Evolutionary conservation across 2,329 filamentous ascomycete species (phyloP).

Genomic region (Fusarium anguioides): DNA sequence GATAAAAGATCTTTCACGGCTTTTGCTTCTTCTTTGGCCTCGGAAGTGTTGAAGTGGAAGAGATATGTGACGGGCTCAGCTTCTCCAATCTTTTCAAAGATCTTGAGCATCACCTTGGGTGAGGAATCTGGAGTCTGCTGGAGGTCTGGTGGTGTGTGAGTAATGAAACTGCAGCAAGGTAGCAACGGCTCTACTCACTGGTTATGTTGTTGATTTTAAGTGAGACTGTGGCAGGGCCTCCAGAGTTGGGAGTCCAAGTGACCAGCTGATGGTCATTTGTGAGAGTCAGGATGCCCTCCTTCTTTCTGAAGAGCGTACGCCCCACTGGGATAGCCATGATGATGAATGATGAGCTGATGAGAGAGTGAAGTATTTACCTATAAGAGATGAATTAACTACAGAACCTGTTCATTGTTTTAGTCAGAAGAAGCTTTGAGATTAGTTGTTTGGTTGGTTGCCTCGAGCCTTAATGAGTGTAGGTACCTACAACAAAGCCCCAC

Average conservation of each 20-base stretch:
- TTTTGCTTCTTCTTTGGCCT: conserved; percentile 86
- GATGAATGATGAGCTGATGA: neutral
- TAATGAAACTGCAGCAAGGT: neutral
- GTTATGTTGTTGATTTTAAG: conserved; percentile 81
- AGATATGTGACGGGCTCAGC: conserved; percentile 77
- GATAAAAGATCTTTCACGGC: conserved; percentile 85
- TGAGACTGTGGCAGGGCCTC: conserved; percentile 72
- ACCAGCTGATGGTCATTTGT: conserved; percentile 78
- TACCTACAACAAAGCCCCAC: conserved; percentile 7
- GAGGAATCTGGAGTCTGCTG: conserved; percentile 93
- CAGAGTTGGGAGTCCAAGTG: conserved; percentile 80
- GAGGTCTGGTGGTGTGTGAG: conserved; percentile 69
- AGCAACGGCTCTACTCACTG: conserved; percentile 65
- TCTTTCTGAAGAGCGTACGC: conserved; percentile 90
- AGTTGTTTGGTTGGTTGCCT: neutral
- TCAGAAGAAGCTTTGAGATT: neutral
- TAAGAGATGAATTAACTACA: neutral
- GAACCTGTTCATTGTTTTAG: neutral
- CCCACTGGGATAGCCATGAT: conserved; percentile 71
- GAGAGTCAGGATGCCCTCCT: conserved; percentile 85
- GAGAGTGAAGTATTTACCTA: neutral
- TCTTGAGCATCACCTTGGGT: conserved; percentile 92
- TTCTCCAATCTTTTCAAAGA: conserved; percentile 77
- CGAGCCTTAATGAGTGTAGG: neutral
- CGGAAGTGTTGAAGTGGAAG: conserved; percentile 87